Conservation (phyloP, 1,139 yeast genomes). For the Suhomyces choctaworum region DNA sequence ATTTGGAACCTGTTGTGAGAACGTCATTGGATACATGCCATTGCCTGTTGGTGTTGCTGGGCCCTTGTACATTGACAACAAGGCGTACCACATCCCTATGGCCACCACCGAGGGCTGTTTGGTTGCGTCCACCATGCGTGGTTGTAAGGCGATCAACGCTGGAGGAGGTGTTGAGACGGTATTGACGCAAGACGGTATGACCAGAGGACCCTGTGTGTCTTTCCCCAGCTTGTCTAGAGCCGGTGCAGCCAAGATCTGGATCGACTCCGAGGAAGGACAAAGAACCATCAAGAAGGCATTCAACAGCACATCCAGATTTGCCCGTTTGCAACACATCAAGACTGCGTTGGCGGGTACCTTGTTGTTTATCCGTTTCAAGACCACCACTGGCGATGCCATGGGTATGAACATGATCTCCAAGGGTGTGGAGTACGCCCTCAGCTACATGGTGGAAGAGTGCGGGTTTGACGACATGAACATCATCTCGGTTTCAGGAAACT, state of each 20-base stretch:
- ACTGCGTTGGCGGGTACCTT: conserved; percentile 96
- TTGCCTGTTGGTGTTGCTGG: conserved; percentile 98
- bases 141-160: conserved; percentile 95
- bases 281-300: conserved; percentile 80
- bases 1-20: conserved; percentile 98
- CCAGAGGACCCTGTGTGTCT: conserved; percentile 96
- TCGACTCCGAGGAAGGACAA: conserved; percentile 95
- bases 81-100: conserved; percentile 90
- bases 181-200: conserved; percentile 95
- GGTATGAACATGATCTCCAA: conserved; percentile 99
- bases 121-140: conserved; percentile 98
- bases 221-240: conserved; percentile 83
- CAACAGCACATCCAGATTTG: conserved; percentile 95
- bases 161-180: conserved; percentile 97
- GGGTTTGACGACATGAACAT: conserved; percentile 95
- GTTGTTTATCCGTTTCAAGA: conserved; percentile 85
- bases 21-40: conserved; percentile 95
- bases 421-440: conserved; percentile 88
- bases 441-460: conserved; percentile 80
- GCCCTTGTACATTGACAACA: conserved; percentile 86
- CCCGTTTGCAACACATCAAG: conserved; percentile 85
- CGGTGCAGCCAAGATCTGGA: conserved; percentile 93
- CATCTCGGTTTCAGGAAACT: conserved; percentile 93
- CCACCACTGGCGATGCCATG: conserved; percentile 99
- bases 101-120: conserved; percentile 99